A percentile compares a stretch with the other conserved stretches of the same genome.
Conservation (phyloP, 306 rosid genomes). For the Pyrus communis region DNA sequence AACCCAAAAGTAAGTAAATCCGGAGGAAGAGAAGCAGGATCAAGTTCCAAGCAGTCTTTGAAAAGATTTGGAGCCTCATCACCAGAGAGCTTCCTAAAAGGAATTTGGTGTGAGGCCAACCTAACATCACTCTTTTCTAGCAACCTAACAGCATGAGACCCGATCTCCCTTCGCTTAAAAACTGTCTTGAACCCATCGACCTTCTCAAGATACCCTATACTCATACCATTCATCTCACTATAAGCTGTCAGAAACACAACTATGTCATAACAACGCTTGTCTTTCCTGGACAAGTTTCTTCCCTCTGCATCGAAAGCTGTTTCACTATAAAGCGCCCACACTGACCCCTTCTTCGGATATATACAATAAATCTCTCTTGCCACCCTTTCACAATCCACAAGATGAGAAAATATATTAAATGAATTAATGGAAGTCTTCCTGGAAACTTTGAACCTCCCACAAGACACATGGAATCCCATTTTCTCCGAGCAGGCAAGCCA, state of each 20-base stretch:
- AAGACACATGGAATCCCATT: constrained; percentile 54
- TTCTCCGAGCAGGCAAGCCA: constrained; percentile 36
- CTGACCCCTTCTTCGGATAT: constrained; percentile 86
- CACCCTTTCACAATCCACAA: constrained; percentile 60
- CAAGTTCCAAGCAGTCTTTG: constrained; percentile 88
- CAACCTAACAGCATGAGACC: constrained; percentile 59
- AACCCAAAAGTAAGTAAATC: constrained; percentile 46
- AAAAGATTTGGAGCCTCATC: constrained; percentile 43
- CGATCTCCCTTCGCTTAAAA: constrained; percentile 71
- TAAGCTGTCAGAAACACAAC: constrained; percentile 63
- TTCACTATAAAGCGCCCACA: constrained; percentile 75
- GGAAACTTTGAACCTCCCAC: constrained; percentile 71
- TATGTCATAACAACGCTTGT: constrained; percentile 48
- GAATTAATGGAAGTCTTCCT: constrained; percentile 44
- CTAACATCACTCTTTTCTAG: constrained; percentile 44
- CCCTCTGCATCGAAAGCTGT: constrained; percentile 32
- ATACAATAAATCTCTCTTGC: constrained; percentile 60
- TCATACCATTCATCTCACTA: constrained; percentile 63
- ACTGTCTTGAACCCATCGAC: constrained; percentile 76
- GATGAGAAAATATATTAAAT: constrained; percentile 66
- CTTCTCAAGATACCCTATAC: constrained; percentile 86
- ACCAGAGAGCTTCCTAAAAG: constrained; percentile 61
- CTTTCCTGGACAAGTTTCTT: constrained; percentile 19
- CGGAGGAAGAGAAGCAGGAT: constrained; percentile 91
- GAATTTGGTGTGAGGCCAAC: constrained; percentile 81